These are phyloP conservation scores for Endocalyx cinctus DNA, from an alignment of 2,329 filamentous ascomycete genomes.

Conservation along the genomic window DNA sequence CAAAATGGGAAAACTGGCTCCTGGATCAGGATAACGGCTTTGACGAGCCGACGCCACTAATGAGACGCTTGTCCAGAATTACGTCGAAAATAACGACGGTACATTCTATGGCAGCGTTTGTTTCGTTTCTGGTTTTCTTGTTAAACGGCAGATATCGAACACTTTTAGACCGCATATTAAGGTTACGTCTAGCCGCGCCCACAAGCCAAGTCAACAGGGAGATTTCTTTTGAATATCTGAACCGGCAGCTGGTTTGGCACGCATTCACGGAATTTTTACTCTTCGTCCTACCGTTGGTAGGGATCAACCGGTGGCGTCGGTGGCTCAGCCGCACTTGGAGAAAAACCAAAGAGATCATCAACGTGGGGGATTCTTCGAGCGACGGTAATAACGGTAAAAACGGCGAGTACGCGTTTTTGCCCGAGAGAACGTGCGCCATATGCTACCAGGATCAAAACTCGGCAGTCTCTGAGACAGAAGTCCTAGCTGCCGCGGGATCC, in stretches of 20 bases:
- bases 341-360: conserved; percentile 64
- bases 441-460: conserved; percentile 94
- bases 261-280: conserved; percentile 99
- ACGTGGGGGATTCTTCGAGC: conserved; percentile 41
- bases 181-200: conserved; percentile 79
- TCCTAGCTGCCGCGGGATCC: conserved; percentile 64
- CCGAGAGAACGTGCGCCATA: conserved; percentile 91
- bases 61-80: conserved; percentile 59
- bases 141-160: conserved; percentile 89
- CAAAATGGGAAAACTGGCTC: conserved; percentile 85
- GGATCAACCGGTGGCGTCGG: conserved; percentile 85
- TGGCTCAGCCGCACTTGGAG: conserved; percentile 88
- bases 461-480: conserved; percentile 67
- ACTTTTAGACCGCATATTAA: conserved; percentile 76
- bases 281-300: conserved; percentile 93
- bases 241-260: conserved; percentile 97
- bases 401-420: conserved; percentile 79
- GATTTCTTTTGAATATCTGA: conserved; percentile 96
- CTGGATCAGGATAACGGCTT: conserved; percentile 72
- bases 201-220: conserved; percentile 83
- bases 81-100: conserved; percentile 66
- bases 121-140: conserved; percentile 86
- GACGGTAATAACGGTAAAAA: conserved; percentile 47
- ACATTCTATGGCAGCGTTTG: conserved; percentile 77
- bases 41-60: conserved; percentile 49